These are phyloP conservation scores for Botrytis medusae DNA, from an alignment of 2,329 filamentous ascomycete species.

Conservation along the genomic window DNA sequence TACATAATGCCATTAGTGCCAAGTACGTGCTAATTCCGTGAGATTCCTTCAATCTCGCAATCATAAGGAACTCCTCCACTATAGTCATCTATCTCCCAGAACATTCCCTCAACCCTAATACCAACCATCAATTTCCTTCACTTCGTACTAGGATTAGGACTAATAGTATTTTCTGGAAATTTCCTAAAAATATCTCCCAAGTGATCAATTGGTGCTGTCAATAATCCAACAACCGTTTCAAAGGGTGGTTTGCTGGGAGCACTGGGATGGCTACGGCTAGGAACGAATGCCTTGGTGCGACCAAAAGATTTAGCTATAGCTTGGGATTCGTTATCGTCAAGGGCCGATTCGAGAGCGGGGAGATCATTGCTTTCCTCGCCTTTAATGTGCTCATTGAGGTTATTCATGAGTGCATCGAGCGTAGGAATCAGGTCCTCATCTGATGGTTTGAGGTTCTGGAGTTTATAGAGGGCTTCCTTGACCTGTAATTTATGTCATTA, in stretches of 20 bases:
- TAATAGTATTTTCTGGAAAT: constrained; percentile 47
- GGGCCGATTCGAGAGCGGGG: constrained; percentile 47
- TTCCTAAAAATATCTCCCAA: constrained; percentile 55
- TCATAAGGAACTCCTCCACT: too few species aligned
- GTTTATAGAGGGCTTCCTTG: constrained; percentile 51
- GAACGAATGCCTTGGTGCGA: constrained; percentile 55
- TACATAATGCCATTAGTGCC: too few species aligned
- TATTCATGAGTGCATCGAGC: constrained; percentile 46
- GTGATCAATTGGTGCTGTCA: constrained; percentile 58
- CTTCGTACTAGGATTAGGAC: constrained; percentile 25
- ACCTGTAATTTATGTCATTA: constrained; percentile 42
- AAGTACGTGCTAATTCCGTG: too few species aligned
- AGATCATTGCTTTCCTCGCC: constrained; percentile 53
- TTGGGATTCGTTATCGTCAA: constrained; percentile 42
- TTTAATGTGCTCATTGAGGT: constrained; percentile 49
- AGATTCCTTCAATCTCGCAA: too few species aligned
- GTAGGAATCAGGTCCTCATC: constrained; percentile 47
- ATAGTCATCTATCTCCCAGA: background rate
- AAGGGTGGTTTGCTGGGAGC: constrained; percentile 48
- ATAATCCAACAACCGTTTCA: constrained; percentile 53
- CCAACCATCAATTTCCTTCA: background rate
- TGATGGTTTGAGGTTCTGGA: constrained; percentile 47
- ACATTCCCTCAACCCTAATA: background rate
- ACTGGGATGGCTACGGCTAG: constrained; percentile 37
- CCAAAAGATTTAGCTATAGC: constrained; percentile 46